Percentiles rank a stretch among this genome's conserved stretches.
Evolutionary conservation across 371 early-diverging fungal species (phyloP).

Genomic region (Mortierella sp.): DNA sequence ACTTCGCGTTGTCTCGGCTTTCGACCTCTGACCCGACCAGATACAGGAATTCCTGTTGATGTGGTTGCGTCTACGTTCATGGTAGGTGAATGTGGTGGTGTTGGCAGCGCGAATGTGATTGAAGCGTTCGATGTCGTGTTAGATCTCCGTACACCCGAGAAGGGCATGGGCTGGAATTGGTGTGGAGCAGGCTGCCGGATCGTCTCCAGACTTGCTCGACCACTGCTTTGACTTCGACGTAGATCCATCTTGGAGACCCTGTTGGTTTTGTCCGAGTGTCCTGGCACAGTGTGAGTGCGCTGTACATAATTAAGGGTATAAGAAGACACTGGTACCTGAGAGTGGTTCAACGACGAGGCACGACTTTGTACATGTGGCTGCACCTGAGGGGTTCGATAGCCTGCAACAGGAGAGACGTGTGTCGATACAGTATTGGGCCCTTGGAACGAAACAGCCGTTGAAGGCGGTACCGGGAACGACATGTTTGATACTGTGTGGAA

Average conservation of each 20-base stretch:
- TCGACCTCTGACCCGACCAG: too few relatives aligned
- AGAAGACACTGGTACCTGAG: too few relatives aligned
- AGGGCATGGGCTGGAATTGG: too few relatives aligned
- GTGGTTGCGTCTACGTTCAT: slow-evolving; percentile 7
- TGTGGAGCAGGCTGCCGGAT: background rate
- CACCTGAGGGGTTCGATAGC: too few relatives aligned
- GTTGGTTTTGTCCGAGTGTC: background rate
- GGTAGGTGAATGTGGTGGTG: slow-evolving; percentile 36
- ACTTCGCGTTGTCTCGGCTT: slow-evolving; percentile 1
- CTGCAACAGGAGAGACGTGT: too few relatives aligned
- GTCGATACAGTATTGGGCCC: background rate
- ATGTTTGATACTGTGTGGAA: slow-evolving; percentile 1
- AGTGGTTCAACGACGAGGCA: too few relatives aligned
- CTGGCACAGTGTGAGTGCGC: background rate
- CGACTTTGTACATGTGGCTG: too few relatives aligned
- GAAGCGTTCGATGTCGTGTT: too few relatives aligned
- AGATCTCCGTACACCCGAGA: background rate
- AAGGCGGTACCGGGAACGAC: background rate
- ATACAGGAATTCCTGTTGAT: background rate
- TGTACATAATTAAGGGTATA: too few relatives aligned
- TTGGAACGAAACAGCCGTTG: background rate
- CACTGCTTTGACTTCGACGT: too few relatives aligned
- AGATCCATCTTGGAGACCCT: too few relatives aligned
- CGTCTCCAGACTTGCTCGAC: background rate
- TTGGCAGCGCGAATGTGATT: slow-evolving; percentile 12